Evolutionary conservation across 495 filamentous ascomycete species (phyloP).

Genomic region (Neurospora hispaniola): DNA sequence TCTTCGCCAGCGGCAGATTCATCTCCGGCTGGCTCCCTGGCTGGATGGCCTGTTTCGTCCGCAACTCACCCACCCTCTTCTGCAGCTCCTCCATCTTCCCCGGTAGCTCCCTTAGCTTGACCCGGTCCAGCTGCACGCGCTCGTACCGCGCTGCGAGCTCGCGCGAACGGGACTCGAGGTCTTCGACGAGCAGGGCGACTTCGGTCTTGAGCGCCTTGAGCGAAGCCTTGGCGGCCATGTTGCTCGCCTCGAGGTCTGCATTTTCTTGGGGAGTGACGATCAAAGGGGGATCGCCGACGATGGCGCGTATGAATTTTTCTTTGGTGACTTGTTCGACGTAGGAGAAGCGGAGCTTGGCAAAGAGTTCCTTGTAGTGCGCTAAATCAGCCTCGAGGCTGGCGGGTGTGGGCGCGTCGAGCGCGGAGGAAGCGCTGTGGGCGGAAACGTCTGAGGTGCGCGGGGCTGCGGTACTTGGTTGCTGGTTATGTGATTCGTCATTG

Average conservation of each 20-base stretch:
- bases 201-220: slow-evolving; percentile 72
- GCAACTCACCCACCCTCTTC: slow-evolving; percentile 44
- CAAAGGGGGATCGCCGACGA: slow-evolving; percentile 76
- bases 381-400: slow-evolving; percentile 73
- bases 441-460: slow-evolving; percentile 60
- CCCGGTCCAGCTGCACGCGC: slow-evolving; percentile 49
- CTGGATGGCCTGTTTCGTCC: slow-evolving; percentile 19
- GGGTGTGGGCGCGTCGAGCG: slow-evolving; percentile 59
- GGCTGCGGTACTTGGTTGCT: slow-evolving; percentile 6
- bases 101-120: slow-evolving; percentile 50
- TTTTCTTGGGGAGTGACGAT: slow-evolving; percentile 78
- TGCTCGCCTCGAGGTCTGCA: slow-evolving; percentile 60
- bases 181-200: slow-evolving; percentile 58
- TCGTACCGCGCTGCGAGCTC: slow-evolving; percentile 51
- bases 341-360: slow-evolving; percentile 91
- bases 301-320: slow-evolving; percentile 66
- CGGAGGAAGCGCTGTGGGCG: slow-evolving; percentile 21
- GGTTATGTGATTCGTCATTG: slow-evolving; percentile 20
- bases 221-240: slow-evolving; percentile 60
- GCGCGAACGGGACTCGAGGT: slow-evolving; percentile 57
- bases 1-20: slow-evolving; percentile 50
- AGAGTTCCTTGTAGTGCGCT: slow-evolving; percentile 87
- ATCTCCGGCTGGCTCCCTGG: slow-evolving; percentile 22
- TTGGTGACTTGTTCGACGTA: slow-evolving; percentile 78
- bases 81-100: slow-evolving; percentile 52